Conservation (phyloP, 2,329 filamentous ascomycete genomes). For the Nannizzia gypsea region DNA sequence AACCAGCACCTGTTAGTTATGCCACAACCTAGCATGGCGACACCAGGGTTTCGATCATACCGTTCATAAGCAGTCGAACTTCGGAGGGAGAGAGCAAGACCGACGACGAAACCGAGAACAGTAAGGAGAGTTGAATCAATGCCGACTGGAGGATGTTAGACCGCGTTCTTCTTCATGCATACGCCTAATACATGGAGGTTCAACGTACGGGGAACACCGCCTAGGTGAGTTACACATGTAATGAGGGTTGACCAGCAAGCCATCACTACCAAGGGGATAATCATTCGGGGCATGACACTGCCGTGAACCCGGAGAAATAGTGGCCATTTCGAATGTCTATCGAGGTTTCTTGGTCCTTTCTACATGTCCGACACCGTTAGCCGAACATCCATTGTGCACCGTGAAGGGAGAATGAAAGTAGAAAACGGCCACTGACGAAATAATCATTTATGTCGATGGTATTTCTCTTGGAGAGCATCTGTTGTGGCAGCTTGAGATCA, state of each 20-base stretch:
- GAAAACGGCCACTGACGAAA: conserved; percentile 36
- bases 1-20: not conserved
- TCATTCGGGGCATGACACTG: conserved; percentile 61
- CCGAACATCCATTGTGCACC: not conserved
- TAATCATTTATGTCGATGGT: conserved; percentile 48
- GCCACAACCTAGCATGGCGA: not conserved
- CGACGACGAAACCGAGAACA: conserved; percentile 70
- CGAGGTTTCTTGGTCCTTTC: conserved; percentile 50
- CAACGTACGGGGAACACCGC: conserved; percentile 14
- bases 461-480: conserved; percentile 13
- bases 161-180: not conserved
- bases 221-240: conserved; percentile 43
- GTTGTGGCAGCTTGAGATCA: conserved; percentile 12
- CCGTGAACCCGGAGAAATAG: conserved; percentile 65
- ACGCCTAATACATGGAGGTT: not conserved
- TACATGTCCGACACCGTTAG: conserved; percentile 4
- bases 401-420: conserved; percentile 1
- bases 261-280: conserved; percentile 54
- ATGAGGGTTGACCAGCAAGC: conserved; percentile 55
- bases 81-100: conserved; percentile 65
- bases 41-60: conserved; percentile 17
- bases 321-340: conserved; percentile 65
- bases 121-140: conserved; percentile 56
- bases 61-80: conserved; percentile 68
- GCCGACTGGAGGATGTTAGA: conserved; percentile 29